Percentiles rank a stretch among this genome's conserved stretches.
Conservation (phyloP, 1,139 yeast species). For the Taphrina sp. region DNA sequence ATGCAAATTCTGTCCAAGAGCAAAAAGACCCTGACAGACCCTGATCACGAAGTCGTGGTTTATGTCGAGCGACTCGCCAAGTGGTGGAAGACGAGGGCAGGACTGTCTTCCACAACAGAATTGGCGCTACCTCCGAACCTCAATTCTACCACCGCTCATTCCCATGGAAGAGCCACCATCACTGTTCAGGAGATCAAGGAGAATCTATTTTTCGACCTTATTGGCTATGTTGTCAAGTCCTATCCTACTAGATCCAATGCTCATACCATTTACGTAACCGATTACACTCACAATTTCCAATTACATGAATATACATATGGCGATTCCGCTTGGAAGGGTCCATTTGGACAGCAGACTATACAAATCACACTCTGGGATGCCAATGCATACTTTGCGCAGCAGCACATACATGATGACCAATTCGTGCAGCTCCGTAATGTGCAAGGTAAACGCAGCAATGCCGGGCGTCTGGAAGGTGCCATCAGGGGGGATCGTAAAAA, state of each 20-base stretch:
- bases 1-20: constrained; percentile 13
- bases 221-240: constrained; percentile 33
- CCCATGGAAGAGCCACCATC: constrained; percentile 2
- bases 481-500: constrained; percentile 27
- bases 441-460: constrained; percentile 4
- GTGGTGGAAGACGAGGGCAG: constrained; percentile 32
- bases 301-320: constrained; percentile 30
- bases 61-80: constrained; percentile 19
- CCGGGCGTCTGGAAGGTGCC: constrained; percentile 31
- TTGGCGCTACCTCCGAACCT: constrained; percentile 12
- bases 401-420: constrained; percentile 29
- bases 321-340: constrained; percentile 31
- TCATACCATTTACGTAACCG: constrained; percentile 30
- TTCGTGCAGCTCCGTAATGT: constrained; percentile 28
- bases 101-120: constrained; percentile 2
- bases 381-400: constrained; percentile 23
- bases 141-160: not conserved
- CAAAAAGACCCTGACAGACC: not conserved
- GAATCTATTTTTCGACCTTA: constrained; percentile 24
- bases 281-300: constrained; percentile 25
- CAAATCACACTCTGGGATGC: constrained; percentile 33
- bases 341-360: constrained; percentile 25
- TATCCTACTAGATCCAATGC: constrained; percentile 31
- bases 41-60: constrained; percentile 1
- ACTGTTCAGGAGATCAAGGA: constrained; percentile 24